phyloP scores from a whole-genome alignment of 306 rosid species.

The Prosopis cineraria region DNA sequence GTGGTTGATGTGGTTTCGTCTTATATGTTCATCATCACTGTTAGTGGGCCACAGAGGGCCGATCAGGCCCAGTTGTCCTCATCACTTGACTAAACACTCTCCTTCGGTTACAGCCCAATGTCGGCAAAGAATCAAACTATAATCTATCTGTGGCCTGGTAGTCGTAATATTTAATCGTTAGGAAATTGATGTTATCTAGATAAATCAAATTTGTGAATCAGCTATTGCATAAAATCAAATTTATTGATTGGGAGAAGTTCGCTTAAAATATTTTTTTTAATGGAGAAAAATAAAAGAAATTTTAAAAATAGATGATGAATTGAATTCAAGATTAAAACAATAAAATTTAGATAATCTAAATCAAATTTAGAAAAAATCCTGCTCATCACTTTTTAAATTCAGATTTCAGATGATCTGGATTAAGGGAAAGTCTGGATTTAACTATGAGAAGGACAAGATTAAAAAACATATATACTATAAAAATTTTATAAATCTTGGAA shows the following conservation, averaged over 20 bases:
- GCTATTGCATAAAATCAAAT: neutral
- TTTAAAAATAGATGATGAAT: too few relatives aligned
- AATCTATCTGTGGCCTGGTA: too few relatives aligned
- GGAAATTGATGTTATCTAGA: neutral
- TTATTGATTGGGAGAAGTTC: neutral
- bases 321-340: too few relatives aligned
- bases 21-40: neutral
- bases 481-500: too few relatives aligned
- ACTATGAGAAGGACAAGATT: too few relatives aligned
- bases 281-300: too few relatives aligned
- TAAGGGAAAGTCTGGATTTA: too few relatives aligned
- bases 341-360: neutral
- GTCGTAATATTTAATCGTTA: too few relatives aligned
- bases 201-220: neutral
- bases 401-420: too few relatives aligned
- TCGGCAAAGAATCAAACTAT: constrained; percentile 12
- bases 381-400: neutral
- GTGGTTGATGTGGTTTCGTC: neutral
- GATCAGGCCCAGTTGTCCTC: neutral
- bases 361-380: neutral
- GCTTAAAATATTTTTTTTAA: neutral
- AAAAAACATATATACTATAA: too few relatives aligned
- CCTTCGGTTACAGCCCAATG: neutral
- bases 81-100: neutral
- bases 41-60: neutral